These are phyloP conservation scores for Phalaenopsis aphrodite DNA, from an alignment of 106 monocot genomes.

Conservation along the genomic window DNA sequence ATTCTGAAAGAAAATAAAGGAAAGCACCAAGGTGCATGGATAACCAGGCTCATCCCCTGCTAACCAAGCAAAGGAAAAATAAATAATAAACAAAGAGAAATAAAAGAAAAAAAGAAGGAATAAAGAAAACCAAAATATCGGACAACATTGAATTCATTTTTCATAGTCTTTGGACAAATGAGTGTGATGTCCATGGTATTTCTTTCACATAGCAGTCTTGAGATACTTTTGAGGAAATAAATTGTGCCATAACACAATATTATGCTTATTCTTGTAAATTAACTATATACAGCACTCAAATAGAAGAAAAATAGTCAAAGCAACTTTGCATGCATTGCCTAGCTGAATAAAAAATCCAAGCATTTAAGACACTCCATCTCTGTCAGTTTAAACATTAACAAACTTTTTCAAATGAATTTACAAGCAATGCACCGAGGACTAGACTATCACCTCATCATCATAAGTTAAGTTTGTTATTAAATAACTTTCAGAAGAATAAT, in stretches of 20 bases:
- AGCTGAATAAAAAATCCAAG: neutral
- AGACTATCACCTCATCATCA: neutral
- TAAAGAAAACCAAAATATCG: too few species aligned
- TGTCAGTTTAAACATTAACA: too few species aligned
- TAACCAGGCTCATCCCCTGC: too few species aligned
- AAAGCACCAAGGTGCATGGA: too few species aligned
- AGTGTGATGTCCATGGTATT: neutral
- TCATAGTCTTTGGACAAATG: too few species aligned
- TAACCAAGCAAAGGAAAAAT: too few species aligned
- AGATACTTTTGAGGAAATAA: neutral
- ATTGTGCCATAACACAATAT: neutral
- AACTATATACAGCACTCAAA: neutral
- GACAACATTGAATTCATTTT: too few species aligned
- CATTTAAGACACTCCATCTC: neutral
- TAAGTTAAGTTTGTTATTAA: neutral
- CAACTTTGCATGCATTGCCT: neutral
- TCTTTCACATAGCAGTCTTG: neutral
- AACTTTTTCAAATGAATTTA: too few species aligned
- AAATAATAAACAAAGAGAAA: too few species aligned
- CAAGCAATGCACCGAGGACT: neutral
- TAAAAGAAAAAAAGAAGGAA: too few species aligned
- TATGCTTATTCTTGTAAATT: neutral
- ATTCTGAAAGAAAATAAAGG: too few species aligned
- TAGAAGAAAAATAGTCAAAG: neutral
- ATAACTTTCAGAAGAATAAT: neutral